Evolutionary conservation across 1,139 yeast species (phyloP).

Genomic region (Lodderomyces pseudojiufengensis): DNA sequence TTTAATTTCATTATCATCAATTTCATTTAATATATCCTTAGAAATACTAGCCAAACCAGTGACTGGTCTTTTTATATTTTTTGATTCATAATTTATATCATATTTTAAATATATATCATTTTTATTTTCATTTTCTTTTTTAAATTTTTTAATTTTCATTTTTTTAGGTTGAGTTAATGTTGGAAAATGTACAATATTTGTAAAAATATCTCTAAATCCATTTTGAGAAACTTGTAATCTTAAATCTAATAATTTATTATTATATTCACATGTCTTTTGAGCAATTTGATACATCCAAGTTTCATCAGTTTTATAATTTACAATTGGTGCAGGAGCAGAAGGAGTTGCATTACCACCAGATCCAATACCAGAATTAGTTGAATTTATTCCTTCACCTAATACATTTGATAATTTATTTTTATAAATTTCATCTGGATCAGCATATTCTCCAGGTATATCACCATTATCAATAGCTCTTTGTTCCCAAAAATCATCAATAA

Average conservation of each 20-base stretch:
- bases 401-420: constrained; percentile 18
- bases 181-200: constrained; percentile 76
- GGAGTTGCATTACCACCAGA: constrained; percentile 28
- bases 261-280: constrained; percentile 65
- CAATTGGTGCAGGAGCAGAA: constrained; percentile 38
- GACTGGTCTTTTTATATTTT: constrained; percentile 28
- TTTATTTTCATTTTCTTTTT: constrained; percentile 5
- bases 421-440: constrained; percentile 62
- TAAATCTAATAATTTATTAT: constrained; percentile 56
- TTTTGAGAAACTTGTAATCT: constrained; percentile 52
- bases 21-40: constrained; percentile 51
- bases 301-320: constrained; percentile 55
- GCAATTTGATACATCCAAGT: constrained; percentile 91
- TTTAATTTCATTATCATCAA: constrained; percentile 51
- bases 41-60: constrained; percentile 68
- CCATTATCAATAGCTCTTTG: constrained; percentile 68
- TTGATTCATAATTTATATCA: constrained; percentile 36
- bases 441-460: constrained; percentile 73
- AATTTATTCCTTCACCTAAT: constrained; percentile 17
- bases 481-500: constrained; percentile 88
- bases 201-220: constrained; percentile 76
- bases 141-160: constrained; percentile 19
- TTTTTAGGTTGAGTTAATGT: constrained; percentile 67
- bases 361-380: constrained; percentile 11
- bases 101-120: constrained; percentile 28